Evolutionary conservation across 2,329 filamentous ascomycete genomes (phyloP).

Genomic region (Penicillium sp.): DNA sequence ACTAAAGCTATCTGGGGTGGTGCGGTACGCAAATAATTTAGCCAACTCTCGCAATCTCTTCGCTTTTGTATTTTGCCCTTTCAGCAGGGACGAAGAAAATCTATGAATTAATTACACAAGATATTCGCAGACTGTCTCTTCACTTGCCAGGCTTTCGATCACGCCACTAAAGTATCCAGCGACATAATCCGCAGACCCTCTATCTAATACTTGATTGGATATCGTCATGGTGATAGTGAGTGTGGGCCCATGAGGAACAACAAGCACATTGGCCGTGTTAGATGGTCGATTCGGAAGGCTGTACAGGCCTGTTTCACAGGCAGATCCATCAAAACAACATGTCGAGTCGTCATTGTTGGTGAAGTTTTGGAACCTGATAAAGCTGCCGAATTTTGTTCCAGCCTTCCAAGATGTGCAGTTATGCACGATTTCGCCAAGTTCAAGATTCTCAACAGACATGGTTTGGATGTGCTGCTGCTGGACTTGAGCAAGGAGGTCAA

Average conservation of each 20-base stretch:
- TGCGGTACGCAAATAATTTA: too few species aligned
- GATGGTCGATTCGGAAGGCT: neutral
- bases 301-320: neutral
- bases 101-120: too few species aligned
- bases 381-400: neutral
- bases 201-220: neutral
- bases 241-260: neutral
- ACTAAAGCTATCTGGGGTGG: too few species aligned
- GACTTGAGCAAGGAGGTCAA: neutral
- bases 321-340: neutral
- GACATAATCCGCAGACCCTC: neutral
- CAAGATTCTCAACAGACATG: neutral
- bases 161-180: neutral
- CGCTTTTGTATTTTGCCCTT: too few species aligned
- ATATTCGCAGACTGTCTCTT: neutral
- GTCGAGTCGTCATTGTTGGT: neutral
- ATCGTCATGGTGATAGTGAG: neutral
- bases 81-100: too few species aligned
- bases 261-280: neutral
- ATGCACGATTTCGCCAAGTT: neutral
- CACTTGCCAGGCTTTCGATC: neutral
- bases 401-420: neutral
- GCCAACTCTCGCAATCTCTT: too few species aligned
- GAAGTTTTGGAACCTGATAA: neutral
- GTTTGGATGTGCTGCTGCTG: neutral